A percentile compares a stretch with the other conserved stretches of the same genome.
Evolutionary conservation across 75 land plant genomes (phyloP).

Genomic region (Cupressus sempervirens): DNA sequence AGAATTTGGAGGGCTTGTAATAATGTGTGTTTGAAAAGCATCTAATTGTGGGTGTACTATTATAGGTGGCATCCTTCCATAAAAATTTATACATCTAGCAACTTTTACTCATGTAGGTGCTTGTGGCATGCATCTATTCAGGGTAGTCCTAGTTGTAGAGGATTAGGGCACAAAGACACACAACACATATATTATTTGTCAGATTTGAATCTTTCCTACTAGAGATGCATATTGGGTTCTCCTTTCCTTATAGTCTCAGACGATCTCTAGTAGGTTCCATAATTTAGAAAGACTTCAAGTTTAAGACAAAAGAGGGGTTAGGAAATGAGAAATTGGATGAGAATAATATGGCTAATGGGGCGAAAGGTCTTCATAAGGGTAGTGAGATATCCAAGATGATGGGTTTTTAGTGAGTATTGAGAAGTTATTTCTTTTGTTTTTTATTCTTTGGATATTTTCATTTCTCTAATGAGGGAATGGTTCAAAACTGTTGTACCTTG

Average conservation of each 20-base stretch:
- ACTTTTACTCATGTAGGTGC: not conserved
- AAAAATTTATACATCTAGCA: too few species aligned
- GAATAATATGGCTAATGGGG: not conserved
- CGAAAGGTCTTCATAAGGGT: not conserved
- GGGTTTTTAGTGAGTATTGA: not conserved
- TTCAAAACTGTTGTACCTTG: not conserved
- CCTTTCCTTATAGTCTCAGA: not conserved
- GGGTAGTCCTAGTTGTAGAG: not conserved
- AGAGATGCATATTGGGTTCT: not conserved
- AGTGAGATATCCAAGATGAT: constrained; percentile 26
- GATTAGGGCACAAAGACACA: too few species aligned
- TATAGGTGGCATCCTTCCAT: not conserved
- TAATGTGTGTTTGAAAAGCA: not conserved
- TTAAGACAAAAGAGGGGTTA: not conserved
- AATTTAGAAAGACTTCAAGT: not conserved
- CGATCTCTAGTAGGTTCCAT: not conserved
- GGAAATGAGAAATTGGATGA: not conserved
- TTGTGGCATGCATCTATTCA: not conserved
- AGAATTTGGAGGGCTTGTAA: not conserved
- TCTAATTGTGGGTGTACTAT: not conserved
- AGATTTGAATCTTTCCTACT: too few species aligned
- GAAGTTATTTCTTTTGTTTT: not conserved
- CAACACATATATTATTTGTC: too few species aligned
- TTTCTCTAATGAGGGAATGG: not conserved
- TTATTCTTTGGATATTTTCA: not conserved